phyloP scores from a whole-genome alignment of 202 grass and related monocot genomes.

The Musa balbisiana region DNA sequence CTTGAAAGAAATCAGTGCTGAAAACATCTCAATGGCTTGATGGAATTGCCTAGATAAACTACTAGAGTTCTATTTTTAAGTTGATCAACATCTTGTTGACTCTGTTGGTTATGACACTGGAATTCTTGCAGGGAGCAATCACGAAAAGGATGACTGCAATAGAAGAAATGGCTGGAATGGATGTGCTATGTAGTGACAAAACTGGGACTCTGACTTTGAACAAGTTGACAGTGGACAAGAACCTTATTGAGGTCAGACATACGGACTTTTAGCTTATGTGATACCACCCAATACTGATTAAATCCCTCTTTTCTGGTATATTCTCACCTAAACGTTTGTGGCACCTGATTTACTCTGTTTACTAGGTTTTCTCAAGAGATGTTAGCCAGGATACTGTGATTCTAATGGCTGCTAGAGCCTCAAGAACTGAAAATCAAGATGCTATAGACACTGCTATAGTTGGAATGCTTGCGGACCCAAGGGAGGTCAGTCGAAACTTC shows the following conservation, averaged over 20 bases:
- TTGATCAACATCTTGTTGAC: not conserved
- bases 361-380: constrained; percentile 66
- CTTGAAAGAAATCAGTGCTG: no score
- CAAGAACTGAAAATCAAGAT: constrained; percentile 91
- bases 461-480: constrained; percentile 92
- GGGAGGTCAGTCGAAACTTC: constrained; percentile 51
- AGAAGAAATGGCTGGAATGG: constrained; percentile 99
- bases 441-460: constrained; percentile 97
- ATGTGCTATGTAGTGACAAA: constrained; percentile 99
- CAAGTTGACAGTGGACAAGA: constrained; percentile 92
- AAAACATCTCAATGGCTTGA: no score
- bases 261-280: not conserved
- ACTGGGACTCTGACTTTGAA: constrained; percentile 94
- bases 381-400: constrained; percentile 74
- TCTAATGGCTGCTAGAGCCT: constrained; percentile 96
- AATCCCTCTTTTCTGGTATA: not conserved
- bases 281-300: not conserved
- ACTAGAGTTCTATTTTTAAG: no score
- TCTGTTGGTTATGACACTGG: not conserved
- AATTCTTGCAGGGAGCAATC: constrained; percentile 60
- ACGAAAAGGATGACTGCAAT: constrained; percentile 99
- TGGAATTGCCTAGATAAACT: no score
- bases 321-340: constrained; percentile 17
- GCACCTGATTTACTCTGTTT: constrained; percentile 4
- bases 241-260: constrained; percentile 55